phyloP scores from a whole-genome alignment of 1,284 basidiomycete species.

The Mycena citricolor region DNA sequence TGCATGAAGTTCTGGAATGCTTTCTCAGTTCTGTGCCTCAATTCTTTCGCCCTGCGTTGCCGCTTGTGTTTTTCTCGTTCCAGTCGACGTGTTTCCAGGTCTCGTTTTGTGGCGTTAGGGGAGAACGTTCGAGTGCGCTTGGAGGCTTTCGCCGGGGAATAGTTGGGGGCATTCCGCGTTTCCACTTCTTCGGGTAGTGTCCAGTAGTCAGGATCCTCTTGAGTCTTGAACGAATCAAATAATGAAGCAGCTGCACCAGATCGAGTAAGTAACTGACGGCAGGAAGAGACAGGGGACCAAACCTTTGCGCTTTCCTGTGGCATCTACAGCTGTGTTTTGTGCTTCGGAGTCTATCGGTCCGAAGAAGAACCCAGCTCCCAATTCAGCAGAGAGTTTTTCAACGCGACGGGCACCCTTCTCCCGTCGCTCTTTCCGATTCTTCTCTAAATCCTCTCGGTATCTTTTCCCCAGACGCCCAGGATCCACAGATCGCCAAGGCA shows the following conservation, averaged over 20 bases:
- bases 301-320: slow-evolving; percentile 50
- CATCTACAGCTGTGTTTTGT: slow-evolving; percentile 28
- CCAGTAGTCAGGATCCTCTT: slow-evolving; percentile 32
- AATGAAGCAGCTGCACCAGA: slow-evolving; percentile 30
- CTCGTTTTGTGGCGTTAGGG: slow-evolving; percentile 39
- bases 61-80: slow-evolving; percentile 42
- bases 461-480: slow-evolving; percentile 27
- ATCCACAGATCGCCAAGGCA: not conserved
- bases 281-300: slow-evolving; percentile 8
- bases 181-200: slow-evolving; percentile 29
- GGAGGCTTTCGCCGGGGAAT: slow-evolving; percentile 32
- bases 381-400: slow-evolving; percentile 26
- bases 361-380: slow-evolving; percentile 23
- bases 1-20: slow-evolving; percentile 40
- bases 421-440: slow-evolving; percentile 36
- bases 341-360: slow-evolving; percentile 3
- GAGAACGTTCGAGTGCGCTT: slow-evolving; percentile 53
- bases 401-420: slow-evolving; percentile 33
- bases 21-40: slow-evolving; percentile 37
- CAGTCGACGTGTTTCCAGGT: slow-evolving; percentile 36
- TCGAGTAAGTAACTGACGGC: slow-evolving; percentile 18
- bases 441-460: slow-evolving; percentile 30
- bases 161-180: slow-evolving; percentile 33
- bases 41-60: slow-evolving; percentile 37
- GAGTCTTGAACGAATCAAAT: slow-evolving; percentile 32